Evolutionary conservation across 2,329 filamentous ascomycete genomes (phyloP).

Genomic region (Colletotrichum sp.): DNA sequence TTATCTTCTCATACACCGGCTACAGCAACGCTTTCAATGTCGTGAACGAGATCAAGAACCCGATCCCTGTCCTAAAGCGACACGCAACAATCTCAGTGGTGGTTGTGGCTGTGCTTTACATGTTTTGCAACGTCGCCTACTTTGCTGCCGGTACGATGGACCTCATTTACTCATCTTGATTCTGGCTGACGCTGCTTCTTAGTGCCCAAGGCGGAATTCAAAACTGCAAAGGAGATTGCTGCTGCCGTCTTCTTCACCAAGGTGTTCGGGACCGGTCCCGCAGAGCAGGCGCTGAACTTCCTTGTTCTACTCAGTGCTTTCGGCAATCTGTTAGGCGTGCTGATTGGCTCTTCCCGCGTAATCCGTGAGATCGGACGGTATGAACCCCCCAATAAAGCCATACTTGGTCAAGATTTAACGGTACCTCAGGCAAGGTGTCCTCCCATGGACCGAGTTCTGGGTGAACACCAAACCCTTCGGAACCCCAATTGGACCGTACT

Average conservation of each 20-base stretch:
- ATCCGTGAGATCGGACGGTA: slow-evolving; percentile 64
- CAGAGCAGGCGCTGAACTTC: slow-evolving; percentile 60
- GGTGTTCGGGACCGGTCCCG: slow-evolving; percentile 57
- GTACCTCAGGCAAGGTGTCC: slow-evolving; percentile 55
- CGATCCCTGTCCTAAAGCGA: slow-evolving; percentile 58
- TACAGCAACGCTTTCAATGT: slow-evolving; percentile 67
- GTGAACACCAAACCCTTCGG: slow-evolving; percentile 67
- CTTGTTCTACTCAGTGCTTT: slow-evolving; percentile 62
- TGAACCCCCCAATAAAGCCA: neutral
- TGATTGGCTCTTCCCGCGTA: slow-evolving; percentile 59
- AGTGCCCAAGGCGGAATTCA: slow-evolving; percentile 57
- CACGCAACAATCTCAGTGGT: slow-evolving; percentile 54
- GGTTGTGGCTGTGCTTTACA: slow-evolving; percentile 58
- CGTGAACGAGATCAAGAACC: slow-evolving; percentile 66
- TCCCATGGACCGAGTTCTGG: slow-evolving; percentile 66
- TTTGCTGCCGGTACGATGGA: slow-evolving; percentile 41
- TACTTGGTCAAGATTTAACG: neutral
- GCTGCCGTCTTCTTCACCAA: slow-evolving; percentile 64
- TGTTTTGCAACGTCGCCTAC: slow-evolving; percentile 65
- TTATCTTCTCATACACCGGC: slow-evolving; percentile 63
- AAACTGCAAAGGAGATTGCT: slow-evolving; percentile 55
- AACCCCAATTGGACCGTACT: slow-evolving; percentile 64
- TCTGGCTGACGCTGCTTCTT: neutral
- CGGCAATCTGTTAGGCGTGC: slow-evolving; percentile 61
- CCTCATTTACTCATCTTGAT: neutral